Evolutionary conservation across 2,329 filamentous ascomycete species (phyloP).

Genomic region (Tolypocladium cylindrosporum): DNA sequence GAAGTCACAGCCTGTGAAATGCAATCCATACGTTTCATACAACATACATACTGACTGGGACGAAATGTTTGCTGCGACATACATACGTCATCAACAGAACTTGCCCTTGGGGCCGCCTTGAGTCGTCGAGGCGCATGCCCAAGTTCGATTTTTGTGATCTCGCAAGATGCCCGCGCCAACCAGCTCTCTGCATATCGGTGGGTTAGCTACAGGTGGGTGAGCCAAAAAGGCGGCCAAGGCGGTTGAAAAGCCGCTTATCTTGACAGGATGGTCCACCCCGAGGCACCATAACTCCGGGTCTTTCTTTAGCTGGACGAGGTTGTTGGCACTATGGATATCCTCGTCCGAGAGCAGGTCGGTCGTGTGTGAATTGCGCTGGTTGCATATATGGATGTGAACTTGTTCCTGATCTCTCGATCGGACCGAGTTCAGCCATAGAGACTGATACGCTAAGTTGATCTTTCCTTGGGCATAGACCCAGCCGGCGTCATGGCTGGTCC

Average conservation of each 20-base stretch:
- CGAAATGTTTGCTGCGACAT: too few relatives aligned
- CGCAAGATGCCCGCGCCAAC: slow-evolving; percentile 9
- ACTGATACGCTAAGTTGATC: neutral
- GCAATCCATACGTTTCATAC: too few relatives aligned
- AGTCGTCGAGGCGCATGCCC: slow-evolving; percentile 8
- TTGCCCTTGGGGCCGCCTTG: slow-evolving; percentile 1
- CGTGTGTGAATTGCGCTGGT: neutral
- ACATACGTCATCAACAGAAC: slow-evolving; percentile 1
- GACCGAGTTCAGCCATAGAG: slow-evolving; percentile 6
- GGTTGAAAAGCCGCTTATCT: neutral
- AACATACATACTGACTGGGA: too few relatives aligned
- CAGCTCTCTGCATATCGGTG: neutral
- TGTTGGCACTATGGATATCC: neutral
- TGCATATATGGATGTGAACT: slow-evolving; percentile 8
- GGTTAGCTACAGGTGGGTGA: neutral
- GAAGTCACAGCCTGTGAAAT: too few relatives aligned
- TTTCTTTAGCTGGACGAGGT: neutral
- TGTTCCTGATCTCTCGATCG: slow-evolving; percentile 6
- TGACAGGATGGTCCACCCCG: neutral
- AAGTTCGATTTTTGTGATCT: slow-evolving; percentile 3
- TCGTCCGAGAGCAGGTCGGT: neutral
- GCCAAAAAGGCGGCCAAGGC: slow-evolving; percentile 1
- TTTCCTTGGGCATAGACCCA: slow-evolving; percentile 6
- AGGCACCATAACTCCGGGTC: slow-evolving; percentile 4
- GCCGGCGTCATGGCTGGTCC: slow-evolving; percentile 1